Conservation (phyloP, 345 rosid genomes). For the Bruguiera gymnorhiza region DNA sequence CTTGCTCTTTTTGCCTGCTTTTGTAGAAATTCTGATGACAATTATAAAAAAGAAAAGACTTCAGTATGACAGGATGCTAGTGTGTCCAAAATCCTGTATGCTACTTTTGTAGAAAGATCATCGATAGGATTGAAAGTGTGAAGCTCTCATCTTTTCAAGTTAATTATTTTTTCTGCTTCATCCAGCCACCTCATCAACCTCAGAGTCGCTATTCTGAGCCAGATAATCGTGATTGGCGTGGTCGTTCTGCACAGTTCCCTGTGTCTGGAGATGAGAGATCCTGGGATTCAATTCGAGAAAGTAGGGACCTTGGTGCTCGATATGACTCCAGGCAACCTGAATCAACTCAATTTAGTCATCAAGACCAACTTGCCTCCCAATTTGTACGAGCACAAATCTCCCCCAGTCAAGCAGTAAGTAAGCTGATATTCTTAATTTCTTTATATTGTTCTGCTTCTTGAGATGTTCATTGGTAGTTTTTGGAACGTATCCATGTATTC, state of each 20-base stretch:
- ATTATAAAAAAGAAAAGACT: background rate
- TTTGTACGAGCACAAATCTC: conserved; percentile 40
- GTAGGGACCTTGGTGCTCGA: conserved; percentile 41
- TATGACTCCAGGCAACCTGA: conserved; percentile 50
- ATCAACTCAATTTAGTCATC: conserved; percentile 41
- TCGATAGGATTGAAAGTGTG: background rate
- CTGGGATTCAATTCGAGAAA: conserved; percentile 48
- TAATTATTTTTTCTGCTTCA: background rate
- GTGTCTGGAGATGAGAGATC: conserved; percentile 63
- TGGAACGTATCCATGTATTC: no score
- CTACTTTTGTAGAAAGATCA: background rate
- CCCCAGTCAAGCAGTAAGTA: conserved; percentile 44
- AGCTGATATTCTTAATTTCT: background rate
- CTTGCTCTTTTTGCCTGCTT: background rate
- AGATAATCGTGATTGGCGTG: conserved; percentile 85
- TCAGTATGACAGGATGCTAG: background rate
- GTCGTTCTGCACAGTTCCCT: conserved; percentile 51
- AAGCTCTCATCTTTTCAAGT: background rate
- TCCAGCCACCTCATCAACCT: conserved; percentile 43
- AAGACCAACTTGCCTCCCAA: conserved; percentile 44
- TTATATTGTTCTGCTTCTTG: background rate
- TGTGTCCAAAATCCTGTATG: background rate
- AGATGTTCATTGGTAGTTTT: no score
- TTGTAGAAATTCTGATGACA: background rate
- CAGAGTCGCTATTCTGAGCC: conserved; percentile 64